Evolutionary conservation across 371 early-diverging fungal genomes (phyloP).

Genomic region (Apophysomyces sp.): DNA sequence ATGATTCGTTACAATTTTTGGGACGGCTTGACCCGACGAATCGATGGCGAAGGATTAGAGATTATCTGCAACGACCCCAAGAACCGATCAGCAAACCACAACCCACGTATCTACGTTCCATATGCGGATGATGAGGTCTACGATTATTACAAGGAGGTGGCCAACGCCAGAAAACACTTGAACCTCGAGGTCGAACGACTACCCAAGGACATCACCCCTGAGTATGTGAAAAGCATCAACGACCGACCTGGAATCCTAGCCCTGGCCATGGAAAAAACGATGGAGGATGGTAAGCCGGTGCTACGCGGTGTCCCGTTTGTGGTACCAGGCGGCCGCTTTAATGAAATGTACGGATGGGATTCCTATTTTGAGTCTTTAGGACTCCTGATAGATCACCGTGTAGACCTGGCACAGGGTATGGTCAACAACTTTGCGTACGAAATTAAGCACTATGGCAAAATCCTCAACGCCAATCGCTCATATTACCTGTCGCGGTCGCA

Average conservation of each 20-base stretch:
- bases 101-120: slow-evolving; percentile 91
- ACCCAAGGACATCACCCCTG: slow-evolving; percentile 85
- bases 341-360: slow-evolving; percentile 99
- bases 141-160: slow-evolving; percentile 78
- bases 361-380: slow-evolving; percentile 94
- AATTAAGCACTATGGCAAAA: slow-evolving; percentile 96
- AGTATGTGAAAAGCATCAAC: slow-evolving; percentile 91
- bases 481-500: slow-evolving; percentile 97
- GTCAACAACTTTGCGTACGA: slow-evolving; percentile 95
- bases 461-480: slow-evolving; percentile 95
- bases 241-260: slow-evolving; percentile 87
- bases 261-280: slow-evolving; percentile 72
- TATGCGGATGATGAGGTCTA: slow-evolving; percentile 73
- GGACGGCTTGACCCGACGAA: slow-evolving; percentile 92
- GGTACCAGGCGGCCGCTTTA: slow-evolving; percentile 98
- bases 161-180: slow-evolving; percentile 67
- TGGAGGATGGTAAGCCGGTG: slow-evolving; percentile 52
- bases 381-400: slow-evolving; percentile 78
- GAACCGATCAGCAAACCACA: slow-evolving; percentile 74
- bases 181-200: slow-evolving; percentile 79
- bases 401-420: slow-evolving; percentile 89
- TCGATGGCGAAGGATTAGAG: slow-evolving; percentile 90
- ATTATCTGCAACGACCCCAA: slow-evolving; percentile 94
- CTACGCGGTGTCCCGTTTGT: slow-evolving; percentile 88
- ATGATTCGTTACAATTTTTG: slow-evolving; percentile 93